Evolutionary conservation across 148 eudicot genomes (phyloP).

Genomic region (Drosera capensis): DNA sequence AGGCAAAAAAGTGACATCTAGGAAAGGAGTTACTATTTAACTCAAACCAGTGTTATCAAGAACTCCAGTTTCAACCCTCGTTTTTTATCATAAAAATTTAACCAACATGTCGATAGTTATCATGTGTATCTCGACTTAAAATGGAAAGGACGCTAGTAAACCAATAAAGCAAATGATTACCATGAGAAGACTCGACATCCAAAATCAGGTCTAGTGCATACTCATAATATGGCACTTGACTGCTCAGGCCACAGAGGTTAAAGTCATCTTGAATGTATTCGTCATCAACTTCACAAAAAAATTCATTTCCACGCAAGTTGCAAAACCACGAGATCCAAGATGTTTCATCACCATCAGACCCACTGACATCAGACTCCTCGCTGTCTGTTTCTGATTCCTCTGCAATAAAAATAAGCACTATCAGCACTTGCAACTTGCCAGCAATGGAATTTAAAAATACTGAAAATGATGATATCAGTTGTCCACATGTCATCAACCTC

Average conservation of each 20-base stretch:
- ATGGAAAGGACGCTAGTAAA: background rate
- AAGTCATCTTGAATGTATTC: slow-evolving; percentile 18
- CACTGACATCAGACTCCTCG: slow-evolving; percentile 50
- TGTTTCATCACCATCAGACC: slow-evolving; percentile 47
- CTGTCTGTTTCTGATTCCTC: slow-evolving; percentile 45
- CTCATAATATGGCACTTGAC: slow-evolving; percentile 17
- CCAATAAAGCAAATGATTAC: slow-evolving; percentile 2
- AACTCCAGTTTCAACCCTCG: no score
- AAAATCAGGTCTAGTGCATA: slow-evolving; percentile 17
- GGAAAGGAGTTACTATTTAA: no score
- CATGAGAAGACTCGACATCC: slow-evolving; percentile 14
- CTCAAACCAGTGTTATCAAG: no score
- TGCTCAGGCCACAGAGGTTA: slow-evolving; percentile 14
- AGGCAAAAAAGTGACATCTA: no score
- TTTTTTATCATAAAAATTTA: no score
- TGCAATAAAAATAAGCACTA: slow-evolving; percentile 8
- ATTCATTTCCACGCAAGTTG: slow-evolving; percentile 15
- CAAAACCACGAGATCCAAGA: slow-evolving; percentile 43
- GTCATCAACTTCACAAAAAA: slow-evolving; percentile 19
- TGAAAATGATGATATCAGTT: no score
- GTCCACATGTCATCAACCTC: no score
- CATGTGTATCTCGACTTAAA: no score
- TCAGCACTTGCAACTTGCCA: background rate
- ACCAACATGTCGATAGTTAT: no score
- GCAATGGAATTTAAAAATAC: background rate